These are phyloP conservation scores for Isoetes taiwanensis DNA, from an alignment of 75 land plant species.

Conservation along the genomic window DNA sequence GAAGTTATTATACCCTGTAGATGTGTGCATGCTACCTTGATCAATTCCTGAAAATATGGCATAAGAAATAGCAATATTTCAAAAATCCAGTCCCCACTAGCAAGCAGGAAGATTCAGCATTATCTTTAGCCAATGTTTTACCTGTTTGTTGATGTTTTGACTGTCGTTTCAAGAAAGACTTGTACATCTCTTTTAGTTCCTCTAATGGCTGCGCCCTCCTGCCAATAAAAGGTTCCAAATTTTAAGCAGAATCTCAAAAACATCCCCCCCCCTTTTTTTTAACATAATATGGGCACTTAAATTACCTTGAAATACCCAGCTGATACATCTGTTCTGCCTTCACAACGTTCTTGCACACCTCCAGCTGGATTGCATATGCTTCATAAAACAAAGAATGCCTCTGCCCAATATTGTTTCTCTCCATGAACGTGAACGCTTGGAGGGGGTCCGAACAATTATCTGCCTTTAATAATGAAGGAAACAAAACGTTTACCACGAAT, in stretches of 20 bases:
- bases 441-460: conserved; percentile 41
- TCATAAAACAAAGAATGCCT: conserved; percentile 46
- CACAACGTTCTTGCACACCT: conserved; percentile 29
- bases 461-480: conserved; percentile 36
- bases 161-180: conserved; percentile 43
- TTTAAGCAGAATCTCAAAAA: too few species aligned
- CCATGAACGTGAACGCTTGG: conserved; percentile 34
- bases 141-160: conserved; percentile 12
- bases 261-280: too few species aligned
- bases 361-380: conserved; percentile 46
- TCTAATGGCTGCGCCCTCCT: conserved; percentile 71
- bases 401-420: conserved; percentile 37
- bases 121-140: too few species aligned
- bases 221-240: neutral
- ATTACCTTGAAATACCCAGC: conserved; percentile 58
- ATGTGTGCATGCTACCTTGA: too few species aligned
- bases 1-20: too few species aligned
- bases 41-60: too few species aligned
- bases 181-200: conserved; percentile 33
- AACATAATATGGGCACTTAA: neutral
- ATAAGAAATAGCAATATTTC: too few species aligned
- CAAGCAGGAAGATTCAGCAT: too few species aligned
- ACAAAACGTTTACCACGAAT: too few species aligned
- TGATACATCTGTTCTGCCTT: conserved; percentile 48
- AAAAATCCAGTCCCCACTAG: too few species aligned